Base-by-base conservation (phyloP, 2,329 filamentous ascomycete genomes). In the Dactylella cylindrospora region DNA sequence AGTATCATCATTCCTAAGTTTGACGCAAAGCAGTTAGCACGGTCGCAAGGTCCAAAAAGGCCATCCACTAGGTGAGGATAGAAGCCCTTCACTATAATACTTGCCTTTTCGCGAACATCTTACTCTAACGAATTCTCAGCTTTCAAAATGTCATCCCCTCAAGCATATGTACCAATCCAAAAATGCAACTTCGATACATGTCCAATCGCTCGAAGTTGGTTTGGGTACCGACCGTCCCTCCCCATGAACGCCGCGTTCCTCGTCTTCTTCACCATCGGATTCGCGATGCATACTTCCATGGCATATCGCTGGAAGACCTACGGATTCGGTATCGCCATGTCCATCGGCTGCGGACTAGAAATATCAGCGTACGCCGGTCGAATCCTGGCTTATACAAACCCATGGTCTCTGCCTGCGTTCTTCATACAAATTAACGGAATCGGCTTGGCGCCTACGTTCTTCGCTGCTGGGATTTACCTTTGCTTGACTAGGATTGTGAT, bases 381-480 rank as follows among this genome's bases (percentile, higher is more conserved):
- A 4, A 72, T 85, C 25, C 72, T 79, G 67, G 78, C 81, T 68
- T 77, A 77, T 69, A 44, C 76, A 25, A 78, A 85, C 67, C 77
- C 76, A 2, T 84, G 76, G 74, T 67, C 67, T 10, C 59, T 64
- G 3, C 64, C 65, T 17, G 66, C 51, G 28, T 80, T 80, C 70
- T 69, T 79, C 53, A 78, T 82, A 28, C 81, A 84, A 70, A 78
- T 83, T 29, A 76, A 80, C 68, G 80, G 78, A 65, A 74, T 86
- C 51, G 85, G 83, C 3, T 78, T 85, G 57, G 83, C 75, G 0
- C 83, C 84, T 0, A 83, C 83, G 0, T 85, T 85, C 69, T 75
- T 85, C 70, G 78, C 81, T 5, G 83, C 81, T 0, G 80, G 77
- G 1, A 77, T 86, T 32, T 86, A 86, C 68, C 73, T 86, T 43